Conservation (phyloP, 768 basidiomycete species). For the Boletales sp. region DNA sequence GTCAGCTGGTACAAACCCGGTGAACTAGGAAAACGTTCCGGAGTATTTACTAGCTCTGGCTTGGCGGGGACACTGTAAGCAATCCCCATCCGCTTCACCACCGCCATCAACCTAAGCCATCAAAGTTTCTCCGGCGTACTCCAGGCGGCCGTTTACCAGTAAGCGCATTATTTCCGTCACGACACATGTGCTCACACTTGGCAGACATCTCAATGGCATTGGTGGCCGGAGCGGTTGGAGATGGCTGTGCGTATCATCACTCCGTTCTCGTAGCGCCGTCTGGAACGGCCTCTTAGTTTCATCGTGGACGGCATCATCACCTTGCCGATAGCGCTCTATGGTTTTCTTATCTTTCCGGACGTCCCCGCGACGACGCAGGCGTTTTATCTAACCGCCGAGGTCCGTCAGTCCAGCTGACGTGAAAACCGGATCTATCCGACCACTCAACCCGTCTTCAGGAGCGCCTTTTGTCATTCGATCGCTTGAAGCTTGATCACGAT, state of each 20-base stretch:
- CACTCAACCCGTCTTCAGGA: slow-evolving; percentile 38
- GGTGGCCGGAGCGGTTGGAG: slow-evolving; percentile 62
- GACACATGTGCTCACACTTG: background rate
- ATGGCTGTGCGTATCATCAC: slow-evolving; percentile 45
- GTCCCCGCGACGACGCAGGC: slow-evolving; percentile 60
- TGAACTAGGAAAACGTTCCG: slow-evolving; percentile 71
- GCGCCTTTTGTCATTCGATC: slow-evolving; percentile 47
- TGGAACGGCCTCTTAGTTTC: slow-evolving; percentile 37
- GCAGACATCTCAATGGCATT: slow-evolving; percentile 47
- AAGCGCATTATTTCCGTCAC: slow-evolving; percentile 9
- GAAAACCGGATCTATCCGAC: background rate
- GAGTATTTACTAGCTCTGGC: slow-evolving; percentile 66
- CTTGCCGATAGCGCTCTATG: slow-evolving; percentile 66
- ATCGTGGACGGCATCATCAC: slow-evolving; percentile 72
- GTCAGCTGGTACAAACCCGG: slow-evolving; percentile 63
- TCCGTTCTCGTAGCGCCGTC: background rate
- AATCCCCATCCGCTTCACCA: background rate
- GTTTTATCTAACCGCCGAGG: slow-evolving; percentile 60
- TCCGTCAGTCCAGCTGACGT: slow-evolving; percentile 20
- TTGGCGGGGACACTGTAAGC: slow-evolving; percentile 57
- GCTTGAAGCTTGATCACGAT: slow-evolving; percentile 41
- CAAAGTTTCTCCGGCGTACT: slow-evolving; percentile 61
- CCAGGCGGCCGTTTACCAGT: slow-evolving; percentile 62
- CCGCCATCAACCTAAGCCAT: background rate
- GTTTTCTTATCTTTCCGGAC: slow-evolving; percentile 71